These are phyloP conservation scores for Flaveria floridana DNA, from an alignment of 140 eudicot species.

Conservation along the genomic window DNA sequence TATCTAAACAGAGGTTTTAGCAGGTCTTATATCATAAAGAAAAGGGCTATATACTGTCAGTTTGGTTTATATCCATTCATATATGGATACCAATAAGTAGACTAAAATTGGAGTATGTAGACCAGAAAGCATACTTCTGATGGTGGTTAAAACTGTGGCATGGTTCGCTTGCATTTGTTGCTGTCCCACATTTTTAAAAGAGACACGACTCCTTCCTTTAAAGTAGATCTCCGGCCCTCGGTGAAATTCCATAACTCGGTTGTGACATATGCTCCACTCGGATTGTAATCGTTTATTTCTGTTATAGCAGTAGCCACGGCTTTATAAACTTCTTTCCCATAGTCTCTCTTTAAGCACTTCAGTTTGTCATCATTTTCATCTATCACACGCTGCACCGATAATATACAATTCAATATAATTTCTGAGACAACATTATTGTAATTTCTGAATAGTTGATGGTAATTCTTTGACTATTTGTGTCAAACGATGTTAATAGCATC, in stretches of 20 bases:
- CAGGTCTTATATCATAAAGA: background rate
- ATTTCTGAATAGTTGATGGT: background rate
- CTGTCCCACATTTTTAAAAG: conserved; percentile 26
- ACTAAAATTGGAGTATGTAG: background rate
- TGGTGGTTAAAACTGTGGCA: background rate
- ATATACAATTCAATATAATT: background rate
- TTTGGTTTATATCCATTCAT: background rate
- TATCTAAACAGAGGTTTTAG: background rate
- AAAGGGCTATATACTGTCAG: background rate
- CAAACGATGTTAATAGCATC: background rate
- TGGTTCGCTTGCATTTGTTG: conserved; percentile 19
- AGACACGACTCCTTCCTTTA: conserved; percentile 26
- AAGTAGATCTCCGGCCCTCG: conserved; percentile 28
- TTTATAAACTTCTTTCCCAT: conserved; percentile 33
- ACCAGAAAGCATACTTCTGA: background rate
- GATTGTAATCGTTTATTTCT: conserved; percentile 39
- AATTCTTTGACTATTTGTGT: background rate
- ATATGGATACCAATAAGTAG: background rate
- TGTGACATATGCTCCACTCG: conserved; percentile 35
- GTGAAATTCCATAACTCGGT: conserved; percentile 38
- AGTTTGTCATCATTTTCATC: conserved; percentile 36
- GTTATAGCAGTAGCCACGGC: conserved; percentile 37
- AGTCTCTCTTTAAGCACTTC: conserved; percentile 21
- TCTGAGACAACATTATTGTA: background rate
- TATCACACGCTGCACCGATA: conserved; percentile 28